Conservation (phyloP, 352 stramenopile species). For the Pythium rishiriense region DNA sequence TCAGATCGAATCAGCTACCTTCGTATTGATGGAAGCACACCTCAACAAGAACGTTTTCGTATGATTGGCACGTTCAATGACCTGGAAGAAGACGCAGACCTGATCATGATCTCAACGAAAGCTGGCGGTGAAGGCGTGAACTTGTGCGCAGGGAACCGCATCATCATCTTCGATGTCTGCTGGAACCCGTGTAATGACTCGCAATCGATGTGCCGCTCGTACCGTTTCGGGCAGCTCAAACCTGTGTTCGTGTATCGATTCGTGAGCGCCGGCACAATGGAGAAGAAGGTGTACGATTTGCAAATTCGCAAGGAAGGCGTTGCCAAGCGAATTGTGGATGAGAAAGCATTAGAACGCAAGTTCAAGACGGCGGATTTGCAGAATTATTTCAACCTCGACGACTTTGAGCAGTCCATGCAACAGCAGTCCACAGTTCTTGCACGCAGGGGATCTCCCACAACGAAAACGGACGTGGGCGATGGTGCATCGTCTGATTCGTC, state of each 20-base stretch:
- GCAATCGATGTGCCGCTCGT: constrained; percentile 92
- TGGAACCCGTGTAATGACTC: constrained; percentile 92
- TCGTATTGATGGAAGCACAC: constrained; percentile 82
- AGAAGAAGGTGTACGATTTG: constrained; percentile 92
- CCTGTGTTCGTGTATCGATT: constrained; percentile 93
- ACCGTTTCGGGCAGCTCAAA: constrained; percentile 92
- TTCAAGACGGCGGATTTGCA: constrained; percentile 79
- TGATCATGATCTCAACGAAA: constrained; percentile 90
- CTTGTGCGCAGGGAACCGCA: constrained; percentile 84
- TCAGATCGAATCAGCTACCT: constrained; percentile 58
- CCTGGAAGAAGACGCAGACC: constrained; percentile 69
- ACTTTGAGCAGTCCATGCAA: constrained; percentile 74
- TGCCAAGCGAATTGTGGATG: constrained; percentile 87
- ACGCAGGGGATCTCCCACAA: not conserved
- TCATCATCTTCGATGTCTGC: constrained; percentile 92
- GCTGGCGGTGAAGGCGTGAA: constrained; percentile 89
- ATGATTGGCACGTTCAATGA: constrained; percentile 86
- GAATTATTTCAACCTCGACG: constrained; percentile 84
- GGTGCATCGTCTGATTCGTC: not conserved
- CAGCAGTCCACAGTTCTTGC: constrained; percentile 34
- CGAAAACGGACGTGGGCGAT: not conserved
- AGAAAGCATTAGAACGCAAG: constrained; percentile 81
- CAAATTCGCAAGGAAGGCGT: constrained; percentile 91
- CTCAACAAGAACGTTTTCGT: constrained; percentile 75
- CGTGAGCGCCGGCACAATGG: constrained; percentile 90